Percentiles rank a stretch among this genome's conserved stretches.
Evolutionary conservation across 148 eudicot species (phyloP).

Genomic region (Linanthus parryae): DNA sequence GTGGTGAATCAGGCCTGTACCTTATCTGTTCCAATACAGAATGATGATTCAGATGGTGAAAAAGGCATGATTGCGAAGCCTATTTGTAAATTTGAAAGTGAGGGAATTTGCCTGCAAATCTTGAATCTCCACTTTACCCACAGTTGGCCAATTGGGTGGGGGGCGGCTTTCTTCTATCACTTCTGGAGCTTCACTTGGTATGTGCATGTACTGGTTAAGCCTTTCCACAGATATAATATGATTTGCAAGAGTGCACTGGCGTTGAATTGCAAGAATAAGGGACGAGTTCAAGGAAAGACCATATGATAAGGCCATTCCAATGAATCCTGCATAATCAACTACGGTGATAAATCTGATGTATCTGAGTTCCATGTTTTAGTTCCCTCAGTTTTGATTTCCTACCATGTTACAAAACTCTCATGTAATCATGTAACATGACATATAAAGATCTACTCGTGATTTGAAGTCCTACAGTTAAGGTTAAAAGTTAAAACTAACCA

Average conservation of each 20-base stretch:
- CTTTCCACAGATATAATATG: not conserved
- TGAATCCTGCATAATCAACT: not conserved
- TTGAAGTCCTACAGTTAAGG: too few relatives aligned
- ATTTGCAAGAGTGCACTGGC: not conserved
- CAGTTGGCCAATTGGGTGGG: not conserved
- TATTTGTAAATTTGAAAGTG: not conserved
- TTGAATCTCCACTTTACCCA: not conserved
- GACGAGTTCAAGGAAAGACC: not conserved
- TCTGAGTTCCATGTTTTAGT: too few relatives aligned
- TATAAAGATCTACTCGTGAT: too few relatives aligned
- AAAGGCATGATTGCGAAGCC: too few relatives aligned
- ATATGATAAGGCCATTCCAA: not conserved
- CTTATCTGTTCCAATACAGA: not conserved
- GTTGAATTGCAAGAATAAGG: not conserved
- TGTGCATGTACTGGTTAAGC: not conserved
- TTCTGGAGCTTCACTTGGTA: slow-evolving; percentile 1
- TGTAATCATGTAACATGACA: too few relatives aligned
- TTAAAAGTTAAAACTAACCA: too few relatives aligned
- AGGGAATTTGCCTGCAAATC: not conserved
- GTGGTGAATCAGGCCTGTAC: not conserved
- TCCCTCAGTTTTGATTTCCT: too few relatives aligned
- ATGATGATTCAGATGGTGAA: too few relatives aligned
- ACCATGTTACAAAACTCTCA: too few relatives aligned
- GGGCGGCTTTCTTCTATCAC: not conserved
- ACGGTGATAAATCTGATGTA: too few relatives aligned